phyloP scores from a whole-genome alignment of 2,329 filamentous ascomycete genomes.

The Rhinocladiella similis region DNA sequence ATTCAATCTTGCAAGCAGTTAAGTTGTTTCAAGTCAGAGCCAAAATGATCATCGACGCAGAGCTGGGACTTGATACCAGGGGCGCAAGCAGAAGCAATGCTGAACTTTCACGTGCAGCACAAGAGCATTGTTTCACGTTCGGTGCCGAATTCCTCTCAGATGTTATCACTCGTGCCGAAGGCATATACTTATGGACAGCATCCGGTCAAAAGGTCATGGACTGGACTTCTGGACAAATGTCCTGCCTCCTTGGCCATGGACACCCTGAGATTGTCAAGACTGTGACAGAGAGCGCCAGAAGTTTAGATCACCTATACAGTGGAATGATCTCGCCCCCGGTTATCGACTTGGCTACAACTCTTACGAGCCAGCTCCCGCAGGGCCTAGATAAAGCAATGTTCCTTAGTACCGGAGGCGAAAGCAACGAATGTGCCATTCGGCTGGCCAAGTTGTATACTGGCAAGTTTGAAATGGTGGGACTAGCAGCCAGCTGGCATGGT shows the following conservation, averaged over 20 bases:
- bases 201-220: conserved; percentile 51
- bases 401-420: conserved; percentile 57
- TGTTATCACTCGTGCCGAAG: conserved; percentile 48
- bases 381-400: conserved; percentile 58
- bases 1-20: neutral
- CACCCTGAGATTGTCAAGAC: conserved; percentile 59
- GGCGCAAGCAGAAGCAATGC: neutral
- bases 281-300: conserved; percentile 48
- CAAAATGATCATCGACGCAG: neutral
- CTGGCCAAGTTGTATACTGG: conserved; percentile 64
- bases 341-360: conserved; percentile 51
- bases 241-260: conserved; percentile 57
- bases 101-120: neutral
- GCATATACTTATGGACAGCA: conserved; percentile 48
- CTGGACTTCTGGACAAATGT: conserved; percentile 63
- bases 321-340: conserved; percentile 61
- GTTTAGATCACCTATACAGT: conserved; percentile 60
- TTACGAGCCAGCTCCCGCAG: conserved; percentile 50
- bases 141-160: conserved; percentile 31
- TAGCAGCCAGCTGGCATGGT: conserved; percentile 62
- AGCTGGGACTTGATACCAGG: neutral
- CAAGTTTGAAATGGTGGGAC: conserved; percentile 63
- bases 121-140: conserved; percentile 4
- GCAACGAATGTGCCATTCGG: conserved; percentile 62
- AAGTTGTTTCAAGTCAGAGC: neutral